Base-by-base conservation (phyloP, 495 filamentous ascomycete species). In the Penicillium antarcticum region DNA sequence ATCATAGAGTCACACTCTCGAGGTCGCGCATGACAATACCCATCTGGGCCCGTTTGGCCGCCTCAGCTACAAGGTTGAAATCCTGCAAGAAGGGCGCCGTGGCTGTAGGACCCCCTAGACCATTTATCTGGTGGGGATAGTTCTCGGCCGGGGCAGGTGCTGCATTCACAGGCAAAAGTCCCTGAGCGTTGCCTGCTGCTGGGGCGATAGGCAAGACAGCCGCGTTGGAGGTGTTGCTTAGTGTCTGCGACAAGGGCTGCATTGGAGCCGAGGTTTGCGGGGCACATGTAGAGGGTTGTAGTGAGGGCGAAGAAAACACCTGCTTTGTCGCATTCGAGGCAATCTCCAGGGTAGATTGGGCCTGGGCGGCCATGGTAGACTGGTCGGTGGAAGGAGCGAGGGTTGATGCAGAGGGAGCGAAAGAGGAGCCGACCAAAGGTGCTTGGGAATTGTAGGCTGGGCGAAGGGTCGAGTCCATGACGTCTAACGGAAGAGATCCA, bases 11-110 rank as follows among this genome's bases (percentile, higher is more conserved):
- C 41, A 77, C 66, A 17, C 71, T 68, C 52, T 77, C 88, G 60
- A 97, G 70, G 69, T 97, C 92, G 48, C 92, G 76, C 80, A 91
- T 87, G 52, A 97, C 65, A 50, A 89, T 81, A 6, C 87, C 87
- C 78, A 96, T 87, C 71, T 95, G 89, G 7, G 92, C 92, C 37
- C 92, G 80, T 65, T 95, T 95, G 43, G 90, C 92, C 3, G 92
- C 92, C 71, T 97, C 92, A n/a, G 92, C 92, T 12, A 97, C 82
- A 18, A 97, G 78, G 44, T 79, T 92, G 65, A 89, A 89, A 68
- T 95, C 87, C 52, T 84, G 80, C 43, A 91, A 71, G 65, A 87
- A 91, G 6, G 60, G 79, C 42, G 68, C 83, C 66, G 66, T 89
- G 31, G 72, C 75, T 23, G 72, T 78, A 7, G 73, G 74, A n/a